Evolutionary conservation across 805 yeast species (phyloP).

Genomic region (Metschnikowia lochheadii): DNA sequence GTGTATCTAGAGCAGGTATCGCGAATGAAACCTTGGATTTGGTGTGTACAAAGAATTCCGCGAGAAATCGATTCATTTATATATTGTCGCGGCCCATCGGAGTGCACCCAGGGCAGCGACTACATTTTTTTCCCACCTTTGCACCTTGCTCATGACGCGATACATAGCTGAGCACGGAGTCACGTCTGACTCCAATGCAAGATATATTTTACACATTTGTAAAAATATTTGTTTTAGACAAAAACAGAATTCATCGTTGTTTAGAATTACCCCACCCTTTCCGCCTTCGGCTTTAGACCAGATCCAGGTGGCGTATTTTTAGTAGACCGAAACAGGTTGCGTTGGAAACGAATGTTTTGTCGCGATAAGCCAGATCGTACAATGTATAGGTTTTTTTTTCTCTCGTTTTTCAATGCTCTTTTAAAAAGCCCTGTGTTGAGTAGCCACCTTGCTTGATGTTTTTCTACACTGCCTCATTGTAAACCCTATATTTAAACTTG

Average conservation of each 20-base stretch:
- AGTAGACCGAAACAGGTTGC: neutral
- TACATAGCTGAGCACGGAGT: neutral
- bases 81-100: constrained; percentile 11
- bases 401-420: neutral
- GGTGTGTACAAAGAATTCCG: constrained; percentile 14
- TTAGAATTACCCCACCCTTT: too few relatives aligned
- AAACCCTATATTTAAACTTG: neutral
- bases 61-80: constrained; percentile 13
- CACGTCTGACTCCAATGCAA: neutral
- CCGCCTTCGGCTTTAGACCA: too few relatives aligned
- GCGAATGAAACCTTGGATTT: neutral
- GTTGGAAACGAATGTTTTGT: neutral
- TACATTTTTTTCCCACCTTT: constrained; percentile 1
- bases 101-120: constrained; percentile 11
- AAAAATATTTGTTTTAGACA: too few relatives aligned
- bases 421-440: neutral
- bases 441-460: neutral
- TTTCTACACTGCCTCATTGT: neutral
- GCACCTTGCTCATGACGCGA: constrained; percentile 1
- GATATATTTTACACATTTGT: neutral
- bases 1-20: constrained; percentile 1
- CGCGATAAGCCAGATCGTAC: neutral
- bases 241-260: too few relatives aligned
- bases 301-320: neutral
- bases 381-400: neutral